Evolutionary conservation across 768 basidiomycete species (phyloP).

Genomic region (Mycena metata): DNA sequence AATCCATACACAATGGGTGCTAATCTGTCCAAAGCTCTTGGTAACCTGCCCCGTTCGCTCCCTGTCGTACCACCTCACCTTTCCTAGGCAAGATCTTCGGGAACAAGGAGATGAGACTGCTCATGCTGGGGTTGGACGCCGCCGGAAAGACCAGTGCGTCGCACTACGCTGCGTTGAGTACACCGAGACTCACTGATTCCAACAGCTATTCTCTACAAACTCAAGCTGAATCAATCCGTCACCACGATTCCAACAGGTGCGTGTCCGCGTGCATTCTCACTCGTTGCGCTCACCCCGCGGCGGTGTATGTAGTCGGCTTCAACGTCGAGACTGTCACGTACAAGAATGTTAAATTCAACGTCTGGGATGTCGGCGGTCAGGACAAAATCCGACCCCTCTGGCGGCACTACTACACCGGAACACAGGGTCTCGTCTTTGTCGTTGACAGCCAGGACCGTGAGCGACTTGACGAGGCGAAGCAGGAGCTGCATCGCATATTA

Average conservation of each 20-base stretch:
- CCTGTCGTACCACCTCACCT: slow-evolving; percentile 33
- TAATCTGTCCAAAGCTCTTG: slow-evolving; percentile 87
- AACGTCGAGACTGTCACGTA: slow-evolving; percentile 99
- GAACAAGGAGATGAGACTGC: slow-evolving; percentile 98
- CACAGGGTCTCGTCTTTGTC: slow-evolving; percentile 98
- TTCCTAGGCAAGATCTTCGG: slow-evolving; percentile 90
- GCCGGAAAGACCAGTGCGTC: slow-evolving; percentile 97
- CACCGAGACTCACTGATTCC: slow-evolving; percentile 25
- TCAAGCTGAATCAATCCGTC: slow-evolving; percentile 98
- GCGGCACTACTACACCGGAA: slow-evolving; percentile 99
- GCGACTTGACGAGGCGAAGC: slow-evolving; percentile 95
- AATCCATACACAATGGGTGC: slow-evolving; percentile 71
- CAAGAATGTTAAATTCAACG: slow-evolving; percentile 97
- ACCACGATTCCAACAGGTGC: slow-evolving; percentile 97
- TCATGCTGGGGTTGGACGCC: slow-evolving; percentile 98
- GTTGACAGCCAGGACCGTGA: slow-evolving; percentile 97
- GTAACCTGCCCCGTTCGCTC: slow-evolving; percentile 54
- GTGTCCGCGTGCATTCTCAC: slow-evolving; percentile 41
- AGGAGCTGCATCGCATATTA: slow-evolving; percentile 95
- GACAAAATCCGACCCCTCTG: slow-evolving; percentile 99
- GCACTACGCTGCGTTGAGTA: slow-evolving; percentile 6
- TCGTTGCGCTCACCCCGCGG: slow-evolving; percentile 13
- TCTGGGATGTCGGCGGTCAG: slow-evolving; percentile 99
- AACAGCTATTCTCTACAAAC: slow-evolving; percentile 96
- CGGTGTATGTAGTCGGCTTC: slow-evolving; percentile 81